Conservation (phyloP, 2,329 filamentous ascomycete genomes). For the Venturia aucupariae region DNA sequence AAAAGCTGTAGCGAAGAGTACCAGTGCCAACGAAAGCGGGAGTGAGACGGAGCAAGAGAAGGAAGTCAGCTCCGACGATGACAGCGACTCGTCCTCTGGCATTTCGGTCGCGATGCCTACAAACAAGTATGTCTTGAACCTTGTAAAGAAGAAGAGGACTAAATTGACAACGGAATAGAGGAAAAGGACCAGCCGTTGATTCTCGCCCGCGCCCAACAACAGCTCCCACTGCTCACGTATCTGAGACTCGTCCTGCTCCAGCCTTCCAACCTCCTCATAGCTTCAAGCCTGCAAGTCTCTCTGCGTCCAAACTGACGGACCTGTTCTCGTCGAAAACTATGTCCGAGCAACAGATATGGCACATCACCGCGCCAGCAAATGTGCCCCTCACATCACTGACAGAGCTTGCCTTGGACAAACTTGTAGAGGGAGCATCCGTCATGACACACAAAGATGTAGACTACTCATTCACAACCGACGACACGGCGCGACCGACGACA, state of each 20-base stretch:
- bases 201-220: background rate
- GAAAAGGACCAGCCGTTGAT: background rate
- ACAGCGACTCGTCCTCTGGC: slow-evolving; percentile 1
- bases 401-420: slow-evolving; percentile 53
- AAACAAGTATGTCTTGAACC: background rate
- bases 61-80: background rate
- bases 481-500: slow-evolving; percentile 43
- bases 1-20: background rate
- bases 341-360: slow-evolving; percentile 68
- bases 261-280: slow-evolving; percentile 32
- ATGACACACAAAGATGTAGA: slow-evolving; percentile 55
- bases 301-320: slow-evolving; percentile 26
- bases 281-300: slow-evolving; percentile 39
- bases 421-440: slow-evolving; percentile 43
- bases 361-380: slow-evolving; percentile 63
- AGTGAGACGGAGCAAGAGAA: slow-evolving; percentile 4
- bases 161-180: background rate
- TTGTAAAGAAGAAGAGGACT: background rate
- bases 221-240: background rate
- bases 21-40: background rate
- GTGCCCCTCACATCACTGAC: slow-evolving; percentile 60
- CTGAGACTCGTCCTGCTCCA: slow-evolving; percentile 27
- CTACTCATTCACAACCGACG: slow-evolving; percentile 51
- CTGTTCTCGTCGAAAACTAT: slow-evolving; percentile 51
- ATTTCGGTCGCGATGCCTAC: background rate